Conservation (phyloP, 1,284 basidiomycete species). For the Papiliotrema flavescens region DNA sequence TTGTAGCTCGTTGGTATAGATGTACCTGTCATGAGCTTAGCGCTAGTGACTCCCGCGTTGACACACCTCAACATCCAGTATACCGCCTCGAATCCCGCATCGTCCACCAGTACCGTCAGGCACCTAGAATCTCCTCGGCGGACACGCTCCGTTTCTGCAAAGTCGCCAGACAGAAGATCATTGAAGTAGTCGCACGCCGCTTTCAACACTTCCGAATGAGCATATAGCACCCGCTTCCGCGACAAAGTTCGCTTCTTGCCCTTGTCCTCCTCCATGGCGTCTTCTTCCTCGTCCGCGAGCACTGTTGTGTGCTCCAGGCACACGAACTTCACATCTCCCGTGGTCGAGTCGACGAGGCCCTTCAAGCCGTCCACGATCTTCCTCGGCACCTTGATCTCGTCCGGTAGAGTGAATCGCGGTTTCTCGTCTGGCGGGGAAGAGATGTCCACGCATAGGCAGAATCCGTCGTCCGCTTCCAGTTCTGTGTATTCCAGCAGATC, state of each 20-base stretch:
- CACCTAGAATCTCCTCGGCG: slow-evolving; percentile 17
- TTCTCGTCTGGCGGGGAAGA: slow-evolving; percentile 61
- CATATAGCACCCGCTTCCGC: slow-evolving; percentile 61
- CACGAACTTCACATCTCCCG: slow-evolving; percentile 62
- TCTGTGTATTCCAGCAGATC: slow-evolving; percentile 59
- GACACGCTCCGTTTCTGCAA: slow-evolving; percentile 56
- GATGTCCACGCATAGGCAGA: slow-evolving; percentile 62
- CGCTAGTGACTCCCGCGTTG: not conserved
- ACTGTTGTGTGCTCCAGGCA: slow-evolving; percentile 60
- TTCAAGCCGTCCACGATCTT: slow-evolving; percentile 58
- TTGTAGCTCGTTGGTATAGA: slow-evolving; percentile 63
- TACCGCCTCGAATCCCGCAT: slow-evolving; percentile 74
- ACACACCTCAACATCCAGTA: slow-evolving; percentile 64
- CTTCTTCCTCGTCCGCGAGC: not conserved
- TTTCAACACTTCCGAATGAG: slow-evolving; percentile 71
- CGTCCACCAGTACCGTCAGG: slow-evolving; percentile 58
- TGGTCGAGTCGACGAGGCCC: slow-evolving; percentile 45
- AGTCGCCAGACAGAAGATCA: slow-evolving; percentile 70
- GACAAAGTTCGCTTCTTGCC: slow-evolving; percentile 2
- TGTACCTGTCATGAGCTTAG: slow-evolving; percentile 54
- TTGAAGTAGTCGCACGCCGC: slow-evolving; percentile 74
- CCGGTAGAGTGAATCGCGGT: slow-evolving; percentile 59
- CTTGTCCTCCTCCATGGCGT: not conserved
- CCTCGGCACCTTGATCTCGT: slow-evolving; percentile 41
- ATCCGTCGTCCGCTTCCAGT: slow-evolving; percentile 61